phyloP scores from a whole-genome alignment of 805 yeast genomes.

The Spathaspora sp. region DNA sequence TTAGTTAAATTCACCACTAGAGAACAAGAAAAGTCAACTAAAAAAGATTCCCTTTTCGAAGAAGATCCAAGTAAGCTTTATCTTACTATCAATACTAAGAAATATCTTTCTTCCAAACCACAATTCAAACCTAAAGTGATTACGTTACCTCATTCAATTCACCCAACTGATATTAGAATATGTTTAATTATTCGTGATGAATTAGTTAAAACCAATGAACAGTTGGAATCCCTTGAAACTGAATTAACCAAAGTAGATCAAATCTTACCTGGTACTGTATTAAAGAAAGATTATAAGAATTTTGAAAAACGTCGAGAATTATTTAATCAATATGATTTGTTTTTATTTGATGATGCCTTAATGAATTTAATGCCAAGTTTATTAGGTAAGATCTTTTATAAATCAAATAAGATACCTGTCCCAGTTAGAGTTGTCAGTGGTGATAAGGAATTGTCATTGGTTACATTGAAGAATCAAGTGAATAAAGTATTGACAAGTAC shows the following conservation, averaged over 20 bases:
- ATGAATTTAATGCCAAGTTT: constrained; percentile 77
- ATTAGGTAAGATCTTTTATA: constrained; percentile 76
- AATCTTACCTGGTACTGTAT: constrained; percentile 67
- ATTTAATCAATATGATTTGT: constrained; percentile 62
- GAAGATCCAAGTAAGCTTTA: constrained; percentile 48
- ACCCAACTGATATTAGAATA: constrained; percentile 41
- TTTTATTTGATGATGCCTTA: constrained; percentile 81
- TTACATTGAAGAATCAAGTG: constrained; percentile 55
- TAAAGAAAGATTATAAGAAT: constrained; percentile 83
- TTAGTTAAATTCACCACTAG: constrained; percentile 55
- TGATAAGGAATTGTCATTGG: constrained; percentile 45
- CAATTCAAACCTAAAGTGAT: constrained; percentile 55
- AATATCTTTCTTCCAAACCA: constrained; percentile 57
- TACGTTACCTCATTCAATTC: constrained; percentile 43
- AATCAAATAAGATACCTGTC: constrained; percentile 56
- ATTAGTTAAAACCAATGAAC: constrained; percentile 40
- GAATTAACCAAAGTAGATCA: constrained; percentile 43
- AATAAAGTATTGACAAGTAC: constrained; percentile 56
- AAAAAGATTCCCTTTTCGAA: constrained; percentile 46
- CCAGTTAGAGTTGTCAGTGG: constrained; percentile 25
- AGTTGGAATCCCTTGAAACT: constrained; percentile 44
- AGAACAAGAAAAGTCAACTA: constrained; percentile 23
- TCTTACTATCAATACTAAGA: constrained; percentile 62
- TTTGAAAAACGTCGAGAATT: constrained; percentile 84
- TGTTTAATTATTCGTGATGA: constrained; percentile 71